These are phyloP conservation scores for Phytophthora uliginosa DNA, from an alignment of 352 stramenopile species.

Conservation along the genomic window DNA sequence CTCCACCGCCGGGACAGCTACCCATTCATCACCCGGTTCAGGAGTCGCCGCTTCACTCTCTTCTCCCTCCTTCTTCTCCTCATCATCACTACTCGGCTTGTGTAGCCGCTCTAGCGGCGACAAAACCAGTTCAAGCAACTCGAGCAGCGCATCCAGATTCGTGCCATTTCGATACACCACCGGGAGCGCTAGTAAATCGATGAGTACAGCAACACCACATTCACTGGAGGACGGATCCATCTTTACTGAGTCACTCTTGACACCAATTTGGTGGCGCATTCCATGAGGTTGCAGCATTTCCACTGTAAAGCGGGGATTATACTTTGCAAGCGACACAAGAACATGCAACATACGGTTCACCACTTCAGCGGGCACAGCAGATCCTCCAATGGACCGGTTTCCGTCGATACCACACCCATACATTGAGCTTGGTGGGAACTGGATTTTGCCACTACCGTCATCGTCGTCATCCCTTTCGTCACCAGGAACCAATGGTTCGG, in stretches of 20 bases:
- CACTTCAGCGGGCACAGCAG: constrained; percentile 86
- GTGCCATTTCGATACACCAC: constrained; percentile 90
- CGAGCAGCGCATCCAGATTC: constrained; percentile 94
- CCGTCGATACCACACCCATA: constrained; percentile 63
- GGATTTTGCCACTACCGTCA: constrained; percentile 42
- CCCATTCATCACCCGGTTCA: constrained; percentile 63
- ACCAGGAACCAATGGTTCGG: constrained; percentile 44
- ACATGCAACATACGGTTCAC: constrained; percentile 91
- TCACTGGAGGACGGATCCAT: constrained; percentile 28
- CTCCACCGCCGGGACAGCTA: constrained; percentile 70
- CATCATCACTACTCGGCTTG: constrained; percentile 52
- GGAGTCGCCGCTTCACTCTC: constrained; percentile 17
- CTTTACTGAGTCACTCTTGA: constrained; percentile 25
- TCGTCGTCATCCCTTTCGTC: constrained; percentile 51
- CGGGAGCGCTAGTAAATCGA: constrained; percentile 91
- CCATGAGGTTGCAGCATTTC: constrained; percentile 85
- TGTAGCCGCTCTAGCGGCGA: constrained; percentile 87
- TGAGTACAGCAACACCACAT: constrained; percentile 70
- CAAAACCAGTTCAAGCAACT: constrained; percentile 92
- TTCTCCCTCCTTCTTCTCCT: constrained; percentile 59
- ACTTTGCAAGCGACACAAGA: constrained; percentile 91
- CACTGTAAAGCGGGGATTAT: constrained; percentile 92
- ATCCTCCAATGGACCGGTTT: constrained; percentile 32
- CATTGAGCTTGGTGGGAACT: constrained; percentile 66
- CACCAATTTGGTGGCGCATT: constrained; percentile 46